A percentile compares a stretch with the other conserved stretches of the same genome.
Conservation (phyloP, 2,329 filamentous ascomycete species). For the Ophiostoma quercus region DNA sequence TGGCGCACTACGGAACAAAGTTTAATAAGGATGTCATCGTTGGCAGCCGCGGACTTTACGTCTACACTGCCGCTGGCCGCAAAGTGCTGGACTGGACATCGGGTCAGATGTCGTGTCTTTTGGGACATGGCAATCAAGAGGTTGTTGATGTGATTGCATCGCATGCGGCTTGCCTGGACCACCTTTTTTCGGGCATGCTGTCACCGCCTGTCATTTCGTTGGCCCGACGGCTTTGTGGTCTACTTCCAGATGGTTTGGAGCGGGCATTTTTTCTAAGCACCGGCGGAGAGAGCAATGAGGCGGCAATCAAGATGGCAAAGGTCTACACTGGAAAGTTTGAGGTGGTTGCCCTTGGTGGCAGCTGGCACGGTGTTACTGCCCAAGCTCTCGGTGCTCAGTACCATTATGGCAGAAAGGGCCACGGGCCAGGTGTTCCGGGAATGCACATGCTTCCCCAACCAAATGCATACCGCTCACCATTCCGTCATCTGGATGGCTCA, state of each 20-base stretch:
- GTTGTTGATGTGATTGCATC: background rate
- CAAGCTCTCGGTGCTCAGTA: background rate
- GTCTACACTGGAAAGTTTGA: background rate
- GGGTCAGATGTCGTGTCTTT: background rate
- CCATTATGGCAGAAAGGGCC: background rate
- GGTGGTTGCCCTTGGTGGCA: background rate
- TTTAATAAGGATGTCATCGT: background rate
- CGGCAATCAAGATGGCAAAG: background rate
- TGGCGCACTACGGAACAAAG: background rate
- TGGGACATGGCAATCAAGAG: background rate
- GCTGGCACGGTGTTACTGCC: background rate
- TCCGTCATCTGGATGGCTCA: background rate
- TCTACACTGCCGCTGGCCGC: background rate
- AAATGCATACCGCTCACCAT: background rate
- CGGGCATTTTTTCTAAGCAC: background rate
- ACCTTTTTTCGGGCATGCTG: background rate
- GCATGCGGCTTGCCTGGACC: background rate
- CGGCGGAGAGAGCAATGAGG: background rate
- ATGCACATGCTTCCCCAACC: background rate
- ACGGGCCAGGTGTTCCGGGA: background rate
- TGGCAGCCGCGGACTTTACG: background rate
- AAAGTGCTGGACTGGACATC: background rate
- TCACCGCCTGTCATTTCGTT: background rate
- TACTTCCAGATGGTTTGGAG: background rate
- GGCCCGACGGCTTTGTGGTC: background rate